Base-by-base conservation (phyloP, 2,329 filamentous ascomycete species). In the Diaporthe sp. region DNA sequence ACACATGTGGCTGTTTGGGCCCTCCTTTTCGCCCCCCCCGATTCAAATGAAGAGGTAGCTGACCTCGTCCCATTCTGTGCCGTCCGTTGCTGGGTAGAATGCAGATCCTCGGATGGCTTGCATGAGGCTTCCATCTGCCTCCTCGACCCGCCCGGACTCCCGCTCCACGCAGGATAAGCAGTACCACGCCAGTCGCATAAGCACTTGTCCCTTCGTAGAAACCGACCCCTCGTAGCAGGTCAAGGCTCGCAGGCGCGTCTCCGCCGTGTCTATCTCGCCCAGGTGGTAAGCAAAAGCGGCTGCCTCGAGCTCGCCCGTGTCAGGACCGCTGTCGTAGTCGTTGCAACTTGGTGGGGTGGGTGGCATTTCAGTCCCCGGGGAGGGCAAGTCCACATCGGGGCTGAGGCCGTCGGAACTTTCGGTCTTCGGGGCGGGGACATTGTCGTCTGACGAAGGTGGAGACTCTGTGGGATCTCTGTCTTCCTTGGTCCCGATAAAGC, bases 161-260 rank as follows among this genome's bases (percentile, higher is more conserved):
- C 65, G 71, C 58, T 74, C 31, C 17, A 76, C 73, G 65, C 47
- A 65, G 20, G 71, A 74, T 63, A 74, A 67, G 75, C 71, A 76
- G 57, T 71, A 74, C 71, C 75, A 74, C 28, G 75, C 75, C 63
- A 76, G 53, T 31, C 75, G 71, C 37, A 61, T 74, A 39, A 76
- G 65, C 71, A 76, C 71, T 34, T 71, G 57, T 3, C 75, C 58
- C 57, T 65, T 63, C 17, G 63, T 37, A 70, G 63, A 67, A 68
- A 39, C 37, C 9, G 68, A 22, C 4, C 61, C 61, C 28, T 73
- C 42, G 44, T 34, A 58, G 34, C 63, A 31, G 53, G 57, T 47
- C 25, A 76, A 53, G 34, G 44, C 51, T 71, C 47, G 75, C 20
- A 76, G 39, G 7, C 58, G 42, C 20, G 39, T 37, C 49, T 71